phyloP scores from a whole-genome alignment of 345 rosid species.

The Brassica cretica region DNA sequence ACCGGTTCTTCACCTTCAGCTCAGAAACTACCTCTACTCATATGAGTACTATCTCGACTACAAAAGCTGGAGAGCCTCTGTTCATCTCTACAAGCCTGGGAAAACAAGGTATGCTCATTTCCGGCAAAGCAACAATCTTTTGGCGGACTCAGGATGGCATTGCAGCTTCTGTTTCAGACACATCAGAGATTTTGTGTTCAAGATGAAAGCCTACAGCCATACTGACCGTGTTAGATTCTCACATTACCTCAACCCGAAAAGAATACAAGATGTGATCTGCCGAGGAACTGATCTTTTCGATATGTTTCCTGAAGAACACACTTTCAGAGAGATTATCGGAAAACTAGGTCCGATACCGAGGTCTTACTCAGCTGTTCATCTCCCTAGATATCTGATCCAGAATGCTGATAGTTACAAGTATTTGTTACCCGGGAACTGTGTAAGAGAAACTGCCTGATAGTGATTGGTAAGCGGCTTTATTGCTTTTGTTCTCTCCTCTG shows the following conservation, averaged over 20 bases:
- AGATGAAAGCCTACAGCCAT: conserved; percentile 98
- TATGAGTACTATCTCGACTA: conserved; percentile 65
- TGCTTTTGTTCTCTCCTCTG: neutral
- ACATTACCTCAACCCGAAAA: conserved; percentile 47
- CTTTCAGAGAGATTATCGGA: neutral
- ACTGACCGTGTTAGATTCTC: conserved; percentile 79
- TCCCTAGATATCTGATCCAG: neutral
- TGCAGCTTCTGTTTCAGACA: neutral
- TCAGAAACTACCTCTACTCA: conserved; percentile 80
- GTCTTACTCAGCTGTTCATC: neutral
- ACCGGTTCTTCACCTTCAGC: conserved; percentile 77
- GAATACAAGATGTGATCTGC: neutral
- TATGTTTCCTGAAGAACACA: conserved; percentile 1
- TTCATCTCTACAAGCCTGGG: neutral
- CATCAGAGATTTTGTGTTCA: conserved; percentile 61
- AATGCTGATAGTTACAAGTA: neutral
- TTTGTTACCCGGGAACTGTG: neutral
- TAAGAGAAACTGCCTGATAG: neutral
- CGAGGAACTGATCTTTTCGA: neutral
- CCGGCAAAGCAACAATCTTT: neutral
- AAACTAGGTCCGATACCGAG: neutral
- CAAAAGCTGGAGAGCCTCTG: conserved; percentile 35
- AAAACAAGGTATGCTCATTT: neutral
- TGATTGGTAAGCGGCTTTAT: neutral
- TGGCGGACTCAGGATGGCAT: neutral